These are phyloP conservation scores for Ustilago xerochloae DNA, from an alignment of 1,284 basidiomycete species.

Conservation along the genomic window DNA sequence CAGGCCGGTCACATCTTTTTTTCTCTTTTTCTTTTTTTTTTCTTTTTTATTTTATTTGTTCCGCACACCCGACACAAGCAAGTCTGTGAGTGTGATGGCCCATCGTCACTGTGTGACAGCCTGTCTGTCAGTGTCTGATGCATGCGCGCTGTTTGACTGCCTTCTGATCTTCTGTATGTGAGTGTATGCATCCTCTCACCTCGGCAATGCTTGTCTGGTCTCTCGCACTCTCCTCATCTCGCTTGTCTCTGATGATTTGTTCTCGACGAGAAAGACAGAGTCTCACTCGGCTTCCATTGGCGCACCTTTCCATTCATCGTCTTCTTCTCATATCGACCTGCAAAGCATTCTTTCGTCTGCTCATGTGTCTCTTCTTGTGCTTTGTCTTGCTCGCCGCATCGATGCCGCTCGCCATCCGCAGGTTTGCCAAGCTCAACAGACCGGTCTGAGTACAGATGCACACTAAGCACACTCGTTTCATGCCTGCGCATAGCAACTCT, in stretches of 20 bases:
- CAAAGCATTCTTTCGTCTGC: neutral
- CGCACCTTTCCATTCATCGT: neutral
- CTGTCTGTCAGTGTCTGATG: neutral
- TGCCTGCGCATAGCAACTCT: slow-evolving; percentile 8
- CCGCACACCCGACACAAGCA: slow-evolving; percentile 1
- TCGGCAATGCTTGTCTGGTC: slow-evolving; percentile 9
- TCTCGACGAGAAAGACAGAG: too few relatives aligned
- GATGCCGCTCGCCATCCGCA: slow-evolving; percentile 10
- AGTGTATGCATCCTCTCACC: slow-evolving; percentile 6
- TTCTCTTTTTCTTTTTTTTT: neutral
- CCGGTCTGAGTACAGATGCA: slow-evolving; percentile 7
- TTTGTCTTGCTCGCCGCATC: neutral
- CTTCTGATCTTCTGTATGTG: neutral
- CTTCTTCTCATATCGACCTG: neutral
- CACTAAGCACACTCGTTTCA: slow-evolving; percentile 8
- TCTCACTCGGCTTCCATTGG: slow-evolving; percentile 22
- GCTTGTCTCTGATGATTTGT: slow-evolving; percentile 8
- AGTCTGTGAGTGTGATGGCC: neutral
- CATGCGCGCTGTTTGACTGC: slow-evolving; percentile 20
- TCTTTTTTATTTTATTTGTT: neutral
- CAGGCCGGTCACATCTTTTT: too few relatives aligned
- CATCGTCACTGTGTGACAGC: neutral
- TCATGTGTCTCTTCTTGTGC: neutral
- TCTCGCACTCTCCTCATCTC: slow-evolving; percentile 10
- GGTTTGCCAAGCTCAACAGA: slow-evolving; percentile 18